phyloP scores from a whole-genome alignment of 140 eudicot genomes.

The Erigeron philadelphicus region DNA sequence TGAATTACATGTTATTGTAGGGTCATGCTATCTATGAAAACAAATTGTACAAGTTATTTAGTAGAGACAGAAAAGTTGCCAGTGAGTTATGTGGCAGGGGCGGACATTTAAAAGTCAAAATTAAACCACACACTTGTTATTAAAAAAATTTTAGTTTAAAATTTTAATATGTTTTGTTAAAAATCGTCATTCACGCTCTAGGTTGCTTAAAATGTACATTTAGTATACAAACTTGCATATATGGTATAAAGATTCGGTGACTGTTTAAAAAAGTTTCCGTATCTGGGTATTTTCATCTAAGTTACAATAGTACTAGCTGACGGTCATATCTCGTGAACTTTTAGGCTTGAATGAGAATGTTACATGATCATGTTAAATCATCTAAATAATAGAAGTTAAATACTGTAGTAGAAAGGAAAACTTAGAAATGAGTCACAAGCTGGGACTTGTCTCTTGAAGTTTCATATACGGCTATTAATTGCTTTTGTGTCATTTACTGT shows the following conservation, averaged over 20 bases:
- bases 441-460: slow-evolving; percentile 15
- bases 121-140: too few species aligned
- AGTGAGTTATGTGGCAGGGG: neutral
- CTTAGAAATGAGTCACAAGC: neutral
- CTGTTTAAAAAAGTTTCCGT: neutral
- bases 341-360: neutral
- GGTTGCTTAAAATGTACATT: neutral
- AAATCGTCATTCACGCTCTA: too few species aligned
- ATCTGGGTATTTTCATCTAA: neutral
- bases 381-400: neutral
- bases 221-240: neutral
- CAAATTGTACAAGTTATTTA: neutral
- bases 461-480: neutral
- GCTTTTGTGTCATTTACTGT: neutral
- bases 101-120: neutral
- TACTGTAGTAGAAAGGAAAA: neutral
- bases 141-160: too few species aligned
- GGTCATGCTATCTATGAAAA: neutral
- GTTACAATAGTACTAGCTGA: neutral
- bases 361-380: neutral
- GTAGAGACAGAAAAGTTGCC: neutral
- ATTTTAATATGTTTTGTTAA: too few species aligned
- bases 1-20: neutral
- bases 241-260: neutral
- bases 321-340: neutral